A percentile compares a stretch with the other conserved stretches of the same genome.
phyloP scores from a whole-genome alignment of 345 rosid genomes.

The Litchi chinensis region DNA sequence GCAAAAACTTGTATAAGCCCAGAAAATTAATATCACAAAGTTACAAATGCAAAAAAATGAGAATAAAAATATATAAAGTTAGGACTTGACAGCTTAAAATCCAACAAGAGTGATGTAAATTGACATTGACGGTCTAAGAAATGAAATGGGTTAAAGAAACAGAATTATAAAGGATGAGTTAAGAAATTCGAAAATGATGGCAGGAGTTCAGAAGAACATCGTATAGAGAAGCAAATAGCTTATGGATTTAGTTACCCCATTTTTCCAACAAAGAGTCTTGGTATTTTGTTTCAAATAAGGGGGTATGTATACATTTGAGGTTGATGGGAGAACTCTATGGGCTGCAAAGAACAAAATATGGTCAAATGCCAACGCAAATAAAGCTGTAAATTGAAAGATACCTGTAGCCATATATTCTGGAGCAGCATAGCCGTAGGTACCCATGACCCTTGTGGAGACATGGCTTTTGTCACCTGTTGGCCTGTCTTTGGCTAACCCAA shows the following conservation, averaged over 20 bases:
- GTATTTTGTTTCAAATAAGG: background rate
- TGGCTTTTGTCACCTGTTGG: constrained; percentile 78
- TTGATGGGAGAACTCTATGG: background rate
- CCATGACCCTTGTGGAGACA: constrained; percentile 92
- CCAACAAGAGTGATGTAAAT: background rate
- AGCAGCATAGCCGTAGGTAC: constrained; percentile 90
- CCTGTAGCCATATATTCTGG: constrained; percentile 86
- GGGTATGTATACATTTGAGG: background rate
- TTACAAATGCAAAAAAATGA: background rate
- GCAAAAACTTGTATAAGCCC: background rate
- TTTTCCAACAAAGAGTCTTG: background rate
- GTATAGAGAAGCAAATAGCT: background rate
- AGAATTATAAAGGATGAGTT: background rate
- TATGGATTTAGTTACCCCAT: background rate
- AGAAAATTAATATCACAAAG: background rate
- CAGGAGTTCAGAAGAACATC: background rate
- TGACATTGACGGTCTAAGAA: background rate
- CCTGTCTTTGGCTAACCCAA: constrained; percentile 94
- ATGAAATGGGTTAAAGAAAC: background rate
- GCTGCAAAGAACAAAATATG: background rate
- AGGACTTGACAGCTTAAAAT: background rate
- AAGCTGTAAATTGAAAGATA: constrained; percentile 16
- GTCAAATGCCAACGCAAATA: background rate
- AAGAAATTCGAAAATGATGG: background rate
- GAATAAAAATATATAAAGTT: background rate